phyloP scores from a whole-genome alignment of 1,139 yeast species.

The Yamadazyma blattariae region DNA sequence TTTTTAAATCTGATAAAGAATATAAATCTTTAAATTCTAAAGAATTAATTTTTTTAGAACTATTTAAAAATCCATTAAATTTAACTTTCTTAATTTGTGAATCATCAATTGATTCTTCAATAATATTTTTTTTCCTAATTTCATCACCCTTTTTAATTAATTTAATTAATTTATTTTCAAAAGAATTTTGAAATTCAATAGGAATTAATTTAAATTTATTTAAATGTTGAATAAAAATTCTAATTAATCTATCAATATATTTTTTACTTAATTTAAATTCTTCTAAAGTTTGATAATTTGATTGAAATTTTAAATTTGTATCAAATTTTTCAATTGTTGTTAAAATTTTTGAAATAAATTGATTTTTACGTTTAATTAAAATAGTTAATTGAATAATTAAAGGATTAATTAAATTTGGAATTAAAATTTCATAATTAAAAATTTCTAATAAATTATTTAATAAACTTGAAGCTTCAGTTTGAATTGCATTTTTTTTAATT shows the following conservation, averaged over 20 bases:
- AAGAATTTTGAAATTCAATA: conserved; percentile 23
- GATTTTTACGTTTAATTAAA: conserved; percentile 54
- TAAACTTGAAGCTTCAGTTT: conserved; percentile 69
- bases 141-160: conserved; percentile 42
- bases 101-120: conserved; percentile 26
- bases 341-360: conserved; percentile 43
- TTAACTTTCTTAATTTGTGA: conserved; percentile 33
- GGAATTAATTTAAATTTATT: conserved; percentile 36
- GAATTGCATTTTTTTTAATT: conserved; percentile 52
- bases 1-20: conserved; percentile 59
- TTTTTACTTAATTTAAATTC: conserved; percentile 41
- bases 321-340: conserved; percentile 39
- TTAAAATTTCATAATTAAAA: conserved; percentile 53
- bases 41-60: conserved; percentile 27
- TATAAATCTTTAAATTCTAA: conserved; percentile 45
- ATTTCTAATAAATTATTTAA: conserved; percentile 62
- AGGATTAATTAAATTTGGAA: conserved; percentile 56
- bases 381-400: conserved; percentile 51
- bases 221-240: conserved; percentile 35
- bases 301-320: conserved; percentile 36
- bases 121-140: conserved; percentile 38
- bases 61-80: conserved; percentile 35
- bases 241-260: conserved; percentile 39
- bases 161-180: conserved; percentile 25
- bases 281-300: conserved; percentile 45